These are phyloP conservation scores for Cryomyces minteri DNA, from an alignment of 495 filamentous ascomycete genomes.

Conservation along the genomic window DNA sequence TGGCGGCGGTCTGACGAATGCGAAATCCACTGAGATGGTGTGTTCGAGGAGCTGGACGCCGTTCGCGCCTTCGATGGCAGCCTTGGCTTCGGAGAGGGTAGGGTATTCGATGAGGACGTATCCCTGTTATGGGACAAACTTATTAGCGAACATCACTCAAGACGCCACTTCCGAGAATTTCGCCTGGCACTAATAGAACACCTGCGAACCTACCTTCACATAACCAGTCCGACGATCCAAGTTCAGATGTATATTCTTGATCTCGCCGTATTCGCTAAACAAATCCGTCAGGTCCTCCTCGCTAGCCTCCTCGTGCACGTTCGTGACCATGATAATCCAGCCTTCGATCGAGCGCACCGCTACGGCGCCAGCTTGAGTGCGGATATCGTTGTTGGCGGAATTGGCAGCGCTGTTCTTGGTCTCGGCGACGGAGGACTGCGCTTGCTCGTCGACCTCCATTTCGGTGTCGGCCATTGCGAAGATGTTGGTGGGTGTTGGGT, in stretches of 20 bases:
- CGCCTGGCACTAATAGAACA: neutral
- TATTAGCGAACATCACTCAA: neutral
- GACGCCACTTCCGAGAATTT: neutral
- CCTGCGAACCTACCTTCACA: conserved; percentile 55
- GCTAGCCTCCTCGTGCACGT: conserved; percentile 92
- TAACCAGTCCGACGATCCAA: conserved; percentile 91
- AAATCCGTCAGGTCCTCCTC: conserved; percentile 90
- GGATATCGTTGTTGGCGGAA: conserved; percentile 23
- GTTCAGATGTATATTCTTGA: conserved; percentile 93
- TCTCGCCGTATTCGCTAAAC: conserved; percentile 92
- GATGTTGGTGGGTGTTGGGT: no score
- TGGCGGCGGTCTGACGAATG: conserved; percentile 87
- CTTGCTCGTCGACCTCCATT: conserved; percentile 55
- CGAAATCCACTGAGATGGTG: conserved; percentile 83
- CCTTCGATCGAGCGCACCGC: conserved; percentile 97
- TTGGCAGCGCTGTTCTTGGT: conserved; percentile 27
- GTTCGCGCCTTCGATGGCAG: conserved; percentile 72
- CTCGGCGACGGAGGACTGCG: conserved; percentile 13
- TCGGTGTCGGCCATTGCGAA: conserved; percentile 26
- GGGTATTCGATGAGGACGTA: conserved; percentile 90
- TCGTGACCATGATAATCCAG: conserved; percentile 94
- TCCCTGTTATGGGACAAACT: conserved; percentile 35
- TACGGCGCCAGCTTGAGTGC: conserved; percentile 62
- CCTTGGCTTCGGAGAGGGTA: conserved; percentile 67
- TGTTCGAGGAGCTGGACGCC: conserved; percentile 77